Conservation (phyloP, 1,284 basidiomycete species). For the Athelia sp. region DNA sequence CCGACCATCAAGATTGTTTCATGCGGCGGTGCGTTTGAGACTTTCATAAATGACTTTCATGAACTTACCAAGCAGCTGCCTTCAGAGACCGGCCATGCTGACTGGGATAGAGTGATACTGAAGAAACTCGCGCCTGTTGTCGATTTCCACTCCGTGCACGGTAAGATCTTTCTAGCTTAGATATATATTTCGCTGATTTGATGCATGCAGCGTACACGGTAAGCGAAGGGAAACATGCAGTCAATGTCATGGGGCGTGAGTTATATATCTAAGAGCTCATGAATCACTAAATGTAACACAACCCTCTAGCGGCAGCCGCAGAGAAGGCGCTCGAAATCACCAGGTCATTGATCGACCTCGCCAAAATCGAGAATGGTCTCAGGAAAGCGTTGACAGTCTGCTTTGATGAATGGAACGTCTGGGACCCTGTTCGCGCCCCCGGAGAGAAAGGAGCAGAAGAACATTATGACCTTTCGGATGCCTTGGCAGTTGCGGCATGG, state of each 20-base stretch:
- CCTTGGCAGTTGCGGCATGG: conserved; percentile 53
- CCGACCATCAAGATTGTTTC: conserved; percentile 52
- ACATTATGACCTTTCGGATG: conserved; percentile 58
- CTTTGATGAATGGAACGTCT: conserved; percentile 62
- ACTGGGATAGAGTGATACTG: conserved; percentile 36
- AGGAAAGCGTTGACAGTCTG: conserved; percentile 35
- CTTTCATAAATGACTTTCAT: no score
- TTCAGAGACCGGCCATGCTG: conserved; percentile 39
- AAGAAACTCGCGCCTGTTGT: conserved; percentile 33
- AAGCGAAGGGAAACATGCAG: conserved; percentile 33
- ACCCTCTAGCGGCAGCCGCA: conserved; percentile 34
- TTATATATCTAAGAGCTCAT: conserved; percentile 2
- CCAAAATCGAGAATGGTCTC: conserved; percentile 31
- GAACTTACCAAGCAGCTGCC: no score
- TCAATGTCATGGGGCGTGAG: conserved; percentile 38
- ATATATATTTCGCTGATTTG: neutral
- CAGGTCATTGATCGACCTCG: conserved; percentile 39
- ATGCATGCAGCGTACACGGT: conserved; percentile 30
- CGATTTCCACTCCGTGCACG: conserved; percentile 35
- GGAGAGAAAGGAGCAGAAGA: conserved; percentile 56
- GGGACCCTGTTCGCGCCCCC: conserved; percentile 38
- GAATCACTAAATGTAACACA: neutral
- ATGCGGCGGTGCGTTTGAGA: conserved; percentile 46
- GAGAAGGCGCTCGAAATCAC: conserved; percentile 45
- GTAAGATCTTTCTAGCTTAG: conserved; percentile 14